A percentile compares a stretch with the other conserved stretches of the same genome.
These are phyloP conservation scores for Pinus albicaulis DNA, from an alignment of 75 land plant genomes.

Conservation along the genomic window DNA sequence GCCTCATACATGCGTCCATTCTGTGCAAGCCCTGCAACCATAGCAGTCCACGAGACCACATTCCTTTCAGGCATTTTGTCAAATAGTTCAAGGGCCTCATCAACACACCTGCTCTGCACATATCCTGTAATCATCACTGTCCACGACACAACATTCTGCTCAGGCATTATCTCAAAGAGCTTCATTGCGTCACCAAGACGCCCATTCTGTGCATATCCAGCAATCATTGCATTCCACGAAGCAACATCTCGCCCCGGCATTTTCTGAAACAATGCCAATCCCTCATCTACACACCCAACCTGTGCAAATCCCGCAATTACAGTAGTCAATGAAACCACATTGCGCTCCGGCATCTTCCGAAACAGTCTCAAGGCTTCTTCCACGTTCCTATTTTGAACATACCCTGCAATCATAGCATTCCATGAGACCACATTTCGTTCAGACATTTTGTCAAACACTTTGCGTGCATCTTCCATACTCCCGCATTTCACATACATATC, in stretches of 20 bases:
- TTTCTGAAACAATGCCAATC: conserved; percentile 17
- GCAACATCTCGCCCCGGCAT: conserved; percentile 1
- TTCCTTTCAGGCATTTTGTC: conserved; percentile 19
- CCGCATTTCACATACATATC: conserved; percentile 48
- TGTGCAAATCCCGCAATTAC: conserved; percentile 25
- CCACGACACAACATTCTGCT: conserved; percentile 40
- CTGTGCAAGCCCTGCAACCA: conserved; percentile 61
- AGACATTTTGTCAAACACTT: conserved; percentile 32
- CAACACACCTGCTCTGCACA: conserved; percentile 17
- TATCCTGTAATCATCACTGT: conserved; percentile 24
- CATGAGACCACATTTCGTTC: conserved; percentile 35
- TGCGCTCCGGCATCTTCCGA: conserved; percentile 35
- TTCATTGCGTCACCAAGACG: background rate
- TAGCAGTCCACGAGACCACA: conserved; percentile 27
- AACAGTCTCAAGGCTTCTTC: conserved; percentile 31
- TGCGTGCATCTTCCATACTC: conserved; percentile 19
- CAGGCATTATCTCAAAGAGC: conserved; percentile 1
- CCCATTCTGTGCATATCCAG: background rate
- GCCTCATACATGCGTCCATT: conserved; percentile 38
- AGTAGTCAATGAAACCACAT: conserved; percentile 20
- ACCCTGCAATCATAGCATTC: conserved; percentile 48
- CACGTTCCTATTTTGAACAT: conserved; percentile 30
- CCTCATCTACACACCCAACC: conserved; percentile 21
- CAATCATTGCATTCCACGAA: conserved; percentile 4
- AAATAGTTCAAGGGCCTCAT: conserved; percentile 20